Conservation (phyloP, 306 rosid species). For the Erythrophleum fordii region DNA sequence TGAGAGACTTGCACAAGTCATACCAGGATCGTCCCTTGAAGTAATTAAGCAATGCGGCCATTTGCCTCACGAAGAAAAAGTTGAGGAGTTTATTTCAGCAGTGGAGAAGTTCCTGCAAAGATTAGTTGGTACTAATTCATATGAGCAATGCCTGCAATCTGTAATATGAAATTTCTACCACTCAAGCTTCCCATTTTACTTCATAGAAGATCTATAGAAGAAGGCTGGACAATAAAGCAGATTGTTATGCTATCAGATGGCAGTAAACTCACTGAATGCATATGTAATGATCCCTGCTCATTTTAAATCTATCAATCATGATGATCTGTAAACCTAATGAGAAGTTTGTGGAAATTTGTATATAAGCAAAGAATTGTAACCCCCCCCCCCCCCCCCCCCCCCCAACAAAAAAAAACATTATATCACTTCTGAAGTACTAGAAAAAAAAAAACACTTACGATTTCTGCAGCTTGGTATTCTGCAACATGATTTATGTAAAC, state of each 20-base stretch:
- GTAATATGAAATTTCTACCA: conserved; percentile 35
- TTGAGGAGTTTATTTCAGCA: conserved; percentile 68
- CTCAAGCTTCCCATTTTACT: conserved; percentile 18
- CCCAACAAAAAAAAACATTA: no score
- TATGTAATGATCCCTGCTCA: neutral
- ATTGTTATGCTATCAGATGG: conserved; percentile 11
- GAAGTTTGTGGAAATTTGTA: conserved; percentile 11
- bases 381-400: no score
- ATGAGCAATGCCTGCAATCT: conserved; percentile 45
- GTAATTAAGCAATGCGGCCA: conserved; percentile 86
- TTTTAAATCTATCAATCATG: neutral
- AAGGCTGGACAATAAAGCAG: neutral
- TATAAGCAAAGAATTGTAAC: conserved; percentile 4
- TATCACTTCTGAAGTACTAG: conserved; percentile 14
- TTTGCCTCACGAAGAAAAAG: conserved; percentile 92
- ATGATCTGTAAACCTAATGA: conserved; percentile 1
- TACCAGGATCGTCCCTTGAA: conserved; percentile 77
- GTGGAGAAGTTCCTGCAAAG: conserved; percentile 73
- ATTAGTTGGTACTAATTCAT: conserved; percentile 44
- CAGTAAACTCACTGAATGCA: neutral
- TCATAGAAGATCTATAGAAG: neutral
- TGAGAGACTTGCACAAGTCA: conserved; percentile 76
- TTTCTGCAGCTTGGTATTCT: conserved; percentile 10
- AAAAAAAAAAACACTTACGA: neutral
- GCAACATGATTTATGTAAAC: conserved; percentile 22